Conservation (phyloP, 2,329 filamentous ascomycete species). For the Nannizzia gypsea region DNA sequence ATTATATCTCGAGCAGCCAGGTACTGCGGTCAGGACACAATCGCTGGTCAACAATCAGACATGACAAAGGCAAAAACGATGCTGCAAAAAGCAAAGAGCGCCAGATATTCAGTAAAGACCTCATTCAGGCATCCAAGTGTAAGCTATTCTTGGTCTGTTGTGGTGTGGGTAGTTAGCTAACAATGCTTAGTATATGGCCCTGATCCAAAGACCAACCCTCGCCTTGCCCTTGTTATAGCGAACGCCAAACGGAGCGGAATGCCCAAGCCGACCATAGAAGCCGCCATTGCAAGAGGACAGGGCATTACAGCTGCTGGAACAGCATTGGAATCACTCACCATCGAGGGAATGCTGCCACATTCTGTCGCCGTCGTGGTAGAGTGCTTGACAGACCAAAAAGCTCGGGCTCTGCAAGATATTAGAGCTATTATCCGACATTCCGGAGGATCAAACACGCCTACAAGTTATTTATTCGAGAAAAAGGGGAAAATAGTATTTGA, state of each 20-base stretch:
- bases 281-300: conserved; percentile 76
- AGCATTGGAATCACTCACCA: conserved; percentile 61
- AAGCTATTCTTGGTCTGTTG: conserved; percentile 19
- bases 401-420: conserved; percentile 61
- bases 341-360: conserved; percentile 70
- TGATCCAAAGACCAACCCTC: conserved; percentile 61
- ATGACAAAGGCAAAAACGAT: conserved; percentile 84
- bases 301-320: conserved; percentile 64
- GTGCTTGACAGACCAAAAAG: conserved; percentile 71
- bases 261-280: conserved; percentile 73
- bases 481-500: conserved; percentile 62
- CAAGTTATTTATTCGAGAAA: conserved; percentile 73
- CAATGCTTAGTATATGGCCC: conserved; percentile 56
- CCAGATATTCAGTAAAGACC: conserved; percentile 55
- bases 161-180: not conserved
- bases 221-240: conserved; percentile 59
- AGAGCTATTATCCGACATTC: conserved; percentile 57
- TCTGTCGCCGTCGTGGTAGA: conserved; percentile 69
- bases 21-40: conserved; percentile 58
- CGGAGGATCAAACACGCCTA: conserved; percentile 59
- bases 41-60: conserved; percentile 92
- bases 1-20: conserved; percentile 39
- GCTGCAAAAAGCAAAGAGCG: conserved; percentile 59
- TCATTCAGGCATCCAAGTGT: conserved; percentile 66
- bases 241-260: conserved; percentile 77